These are phyloP conservation scores for Komagataella ulmi DNA, from an alignment of 805 yeast species.

Conservation along the genomic window DNA sequence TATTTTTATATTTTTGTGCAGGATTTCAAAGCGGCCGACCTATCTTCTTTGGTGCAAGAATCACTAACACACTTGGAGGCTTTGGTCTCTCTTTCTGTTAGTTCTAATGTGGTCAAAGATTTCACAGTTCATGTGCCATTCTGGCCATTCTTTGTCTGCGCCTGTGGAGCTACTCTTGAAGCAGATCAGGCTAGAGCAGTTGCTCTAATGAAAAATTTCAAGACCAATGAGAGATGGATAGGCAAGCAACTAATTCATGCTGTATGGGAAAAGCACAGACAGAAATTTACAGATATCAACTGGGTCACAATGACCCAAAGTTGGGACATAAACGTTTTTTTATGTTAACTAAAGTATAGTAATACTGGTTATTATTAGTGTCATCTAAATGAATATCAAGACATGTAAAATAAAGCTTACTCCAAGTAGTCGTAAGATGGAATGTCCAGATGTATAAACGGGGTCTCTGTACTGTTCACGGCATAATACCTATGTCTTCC, in stretches of 20 bases:
- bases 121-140: conserved; percentile 25
- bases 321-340: conserved; percentile 30
- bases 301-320: conserved; percentile 43
- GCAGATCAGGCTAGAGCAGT: conserved; percentile 19
- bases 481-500: conserved; percentile 18
- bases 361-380: not conserved
- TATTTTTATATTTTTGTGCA: conserved; percentile 34
- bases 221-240: conserved; percentile 34
- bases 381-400: not conserved
- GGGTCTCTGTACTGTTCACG: conserved; percentile 50
- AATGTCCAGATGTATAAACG: conserved; percentile 69
- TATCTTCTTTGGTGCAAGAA: not conserved
- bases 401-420: not conserved
- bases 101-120: conserved; percentile 8
- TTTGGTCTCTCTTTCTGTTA: conserved; percentile 9
- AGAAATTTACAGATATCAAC: conserved; percentile 17
- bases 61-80: not conserved
- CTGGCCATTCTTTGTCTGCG: conserved; percentile 34
- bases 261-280: conserved; percentile 23
- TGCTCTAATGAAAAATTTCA: conserved; percentile 19
- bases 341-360: conserved; percentile 4
- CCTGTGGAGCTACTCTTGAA: conserved; percentile 22
- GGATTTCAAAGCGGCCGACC: conserved; percentile 10
- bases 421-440: conserved; percentile 32
- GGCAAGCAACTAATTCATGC: conserved; percentile 40